Conservation (phyloP, 1,284 basidiomycete species). For the Vanrija humicola region DNA sequence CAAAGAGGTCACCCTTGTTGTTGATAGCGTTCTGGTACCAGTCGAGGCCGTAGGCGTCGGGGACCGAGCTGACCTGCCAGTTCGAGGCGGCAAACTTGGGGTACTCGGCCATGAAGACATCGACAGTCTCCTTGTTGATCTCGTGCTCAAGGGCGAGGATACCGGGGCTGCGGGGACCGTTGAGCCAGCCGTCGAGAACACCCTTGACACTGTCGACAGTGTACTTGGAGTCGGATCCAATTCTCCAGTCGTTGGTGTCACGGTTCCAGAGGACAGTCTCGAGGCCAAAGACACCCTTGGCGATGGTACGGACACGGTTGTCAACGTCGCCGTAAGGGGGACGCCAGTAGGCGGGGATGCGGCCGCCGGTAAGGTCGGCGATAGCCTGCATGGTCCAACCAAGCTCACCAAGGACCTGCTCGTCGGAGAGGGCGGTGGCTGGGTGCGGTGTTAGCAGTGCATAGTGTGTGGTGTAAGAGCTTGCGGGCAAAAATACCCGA, state of each 20-base stretch:
- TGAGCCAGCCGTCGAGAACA: constrained; percentile 25
- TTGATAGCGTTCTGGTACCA: constrained; percentile 43
- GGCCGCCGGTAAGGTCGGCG: constrained; percentile 43
- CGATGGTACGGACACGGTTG: constrained; percentile 55
- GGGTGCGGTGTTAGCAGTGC: neutral
- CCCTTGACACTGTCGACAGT: constrained; percentile 26
- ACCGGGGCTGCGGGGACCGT: constrained; percentile 31
- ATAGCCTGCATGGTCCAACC: constrained; percentile 52
- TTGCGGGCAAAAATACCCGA: neutral
- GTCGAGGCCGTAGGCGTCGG: constrained; percentile 35
- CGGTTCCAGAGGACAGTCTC: constrained; percentile 47
- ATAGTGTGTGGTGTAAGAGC: neutral
- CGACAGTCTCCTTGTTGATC: constrained; percentile 30
- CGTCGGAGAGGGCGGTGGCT: constrained; percentile 55
- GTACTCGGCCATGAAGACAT: constrained; percentile 36
- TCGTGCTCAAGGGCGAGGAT: constrained; percentile 42
- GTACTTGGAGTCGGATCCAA: constrained; percentile 29
- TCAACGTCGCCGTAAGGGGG: constrained; percentile 52
- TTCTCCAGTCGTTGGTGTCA: constrained; percentile 48
- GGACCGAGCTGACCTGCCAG: constrained; percentile 39
- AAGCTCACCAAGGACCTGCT: constrained; percentile 56
- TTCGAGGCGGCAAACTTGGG: constrained; percentile 31
- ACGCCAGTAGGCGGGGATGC: constrained; percentile 47
- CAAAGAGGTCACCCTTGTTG: constrained; percentile 23
- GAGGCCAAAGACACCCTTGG: constrained; percentile 49